Percentiles rank a stretch among this genome's conserved stretches.
Evolutionary conservation across 768 basidiomycete genomes (phyloP).

Genomic region (Sarcomyxa edulis): DNA sequence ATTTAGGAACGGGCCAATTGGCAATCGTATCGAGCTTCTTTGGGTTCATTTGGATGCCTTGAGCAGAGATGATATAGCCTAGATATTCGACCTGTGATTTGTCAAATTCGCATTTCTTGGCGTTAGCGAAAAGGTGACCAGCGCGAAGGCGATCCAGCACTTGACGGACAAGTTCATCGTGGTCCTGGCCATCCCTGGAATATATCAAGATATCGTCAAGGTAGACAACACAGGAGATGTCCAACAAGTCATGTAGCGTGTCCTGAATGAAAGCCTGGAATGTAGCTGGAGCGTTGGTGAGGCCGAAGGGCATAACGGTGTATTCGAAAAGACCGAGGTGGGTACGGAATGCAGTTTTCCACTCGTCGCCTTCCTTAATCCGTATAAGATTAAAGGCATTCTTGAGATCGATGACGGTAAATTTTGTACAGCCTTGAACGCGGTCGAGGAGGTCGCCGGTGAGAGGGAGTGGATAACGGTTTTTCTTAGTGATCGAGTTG

Average conservation of each 20-base stretch:
- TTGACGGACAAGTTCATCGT: slow-evolving; percentile 23
- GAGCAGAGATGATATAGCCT: slow-evolving; percentile 28
- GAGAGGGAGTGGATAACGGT: slow-evolving; percentile 9
- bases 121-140: slow-evolving; percentile 26
- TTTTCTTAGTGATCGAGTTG: slow-evolving; percentile 1
- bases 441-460: slow-evolving; percentile 11
- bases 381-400: slow-evolving; percentile 30
- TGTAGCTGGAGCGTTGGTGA: slow-evolving; percentile 32
- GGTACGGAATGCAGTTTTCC: slow-evolving; percentile 38
- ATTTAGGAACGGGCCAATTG: slow-evolving; percentile 30
- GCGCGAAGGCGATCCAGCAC: slow-evolving; percentile 26
- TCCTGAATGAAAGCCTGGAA: slow-evolving; percentile 41
- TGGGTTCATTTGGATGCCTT: slow-evolving; percentile 30
- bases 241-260: slow-evolving; percentile 30
- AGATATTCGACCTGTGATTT: slow-evolving; percentile 31
- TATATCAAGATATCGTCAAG: slow-evolving; percentile 41
- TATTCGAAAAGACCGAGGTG: slow-evolving; percentile 31
- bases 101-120: slow-evolving; percentile 36
- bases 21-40: slow-evolving; percentile 30
- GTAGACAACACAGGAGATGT: slow-evolving; percentile 34
- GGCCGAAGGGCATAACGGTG: slow-evolving; percentile 31
- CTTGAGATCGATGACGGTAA: slow-evolving; percentile 30
- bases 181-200: slow-evolving; percentile 26
- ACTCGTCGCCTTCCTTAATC: slow-evolving; percentile 32
- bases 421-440: slow-evolving; percentile 20